Evolutionary conservation across 1,284 basidiomycete genomes (phyloP), one percentile per base, ranked within the genome.

Genomic region (Ganoderma leucocontextum): DNA sequence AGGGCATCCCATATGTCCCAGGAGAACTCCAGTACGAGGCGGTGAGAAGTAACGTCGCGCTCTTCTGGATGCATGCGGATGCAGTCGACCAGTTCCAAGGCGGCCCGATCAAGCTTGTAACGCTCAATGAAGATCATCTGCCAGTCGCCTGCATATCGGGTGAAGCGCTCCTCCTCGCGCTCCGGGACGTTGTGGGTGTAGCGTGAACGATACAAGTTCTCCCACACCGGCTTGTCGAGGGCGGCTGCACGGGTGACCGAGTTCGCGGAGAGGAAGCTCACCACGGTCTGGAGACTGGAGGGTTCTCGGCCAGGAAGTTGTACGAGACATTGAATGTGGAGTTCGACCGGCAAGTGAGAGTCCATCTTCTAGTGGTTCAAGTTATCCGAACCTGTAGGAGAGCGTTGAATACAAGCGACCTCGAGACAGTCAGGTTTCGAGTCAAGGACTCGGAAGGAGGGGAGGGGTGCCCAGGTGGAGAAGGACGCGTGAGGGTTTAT

Each of bases 1-100:
- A 90, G 73, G 7, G 77, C 83, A 72, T 89, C 86, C 85, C 86
- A 89, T 47, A 85, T 81, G 67, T 90, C 89, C 69, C 85, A 83
- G 6, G 82, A 82, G 53, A 75, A 66, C 60, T 70, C 67, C 41
- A 76, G 75, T 2, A 80, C 76, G 19, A 87, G 68, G 39, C 77
- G 75, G 53, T 78, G 75, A 4, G 83, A 84, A 66, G 76, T 73
- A 36, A 78, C 76, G 44, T 81, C 78, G 61, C 86, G 80, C 25
- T 76, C 78, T 19, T 73, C 72, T 17, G 72, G 81, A 75, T 55
- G 78, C 67, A 58, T 69, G 64, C 75, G 75, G 55, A 89, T 83
- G 35, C 73, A 70, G 63, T 84, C 81, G 49, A 90, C 72, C 25
- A 82, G 75, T 13, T 74, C 67, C 39, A 87, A 73, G 9, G 84